Conservation (phyloP, 129 eudicot genomes). For the Centaurea solstitialis region DNA sequence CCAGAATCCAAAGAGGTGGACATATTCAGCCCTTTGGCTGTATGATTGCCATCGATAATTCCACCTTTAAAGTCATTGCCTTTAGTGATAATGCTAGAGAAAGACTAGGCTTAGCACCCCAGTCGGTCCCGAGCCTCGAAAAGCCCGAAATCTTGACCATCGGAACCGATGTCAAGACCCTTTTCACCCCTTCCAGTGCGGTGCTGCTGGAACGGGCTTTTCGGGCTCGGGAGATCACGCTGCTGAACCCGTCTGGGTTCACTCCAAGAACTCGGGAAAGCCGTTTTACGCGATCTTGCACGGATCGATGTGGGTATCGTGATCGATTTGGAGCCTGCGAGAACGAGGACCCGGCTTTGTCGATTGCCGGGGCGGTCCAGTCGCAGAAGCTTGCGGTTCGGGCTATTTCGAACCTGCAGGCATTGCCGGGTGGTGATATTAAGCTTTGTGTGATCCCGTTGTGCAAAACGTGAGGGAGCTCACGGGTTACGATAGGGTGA, state of each 20-base stretch:
- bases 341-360: constrained; percentile 87
- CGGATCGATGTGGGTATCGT: constrained; percentile 93
- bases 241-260: constrained; percentile 79
- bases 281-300: constrained; percentile 96
- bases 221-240: constrained; percentile 67
- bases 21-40: constrained; percentile 93
- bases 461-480: constrained; percentile 78
- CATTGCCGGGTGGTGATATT: constrained; percentile 91
- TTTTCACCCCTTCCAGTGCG: constrained; percentile 70
- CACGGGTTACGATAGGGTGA: constrained; percentile 92
- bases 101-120: constrained; percentile 68
- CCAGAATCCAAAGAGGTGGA: constrained; percentile 88
- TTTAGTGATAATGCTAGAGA: constrained; percentile 81
- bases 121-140: constrained; percentile 69
- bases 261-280: constrained; percentile 70
- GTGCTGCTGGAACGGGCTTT: constrained; percentile 63
- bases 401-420: constrained; percentile 79
- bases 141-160: constrained; percentile 47
- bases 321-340: constrained; percentile 86
- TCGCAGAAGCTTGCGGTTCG: constrained; percentile 94
- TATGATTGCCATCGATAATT: constrained; percentile 68
- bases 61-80: constrained; percentile 59
- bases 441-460: constrained; percentile 87
- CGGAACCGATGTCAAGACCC: constrained; percentile 79
- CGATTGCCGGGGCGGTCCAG: constrained; percentile 91